These are phyloP conservation scores for Blepharisma stoltei DNA, from an alignment of 73 alveolate species.

Conservation along the genomic window DNA sequence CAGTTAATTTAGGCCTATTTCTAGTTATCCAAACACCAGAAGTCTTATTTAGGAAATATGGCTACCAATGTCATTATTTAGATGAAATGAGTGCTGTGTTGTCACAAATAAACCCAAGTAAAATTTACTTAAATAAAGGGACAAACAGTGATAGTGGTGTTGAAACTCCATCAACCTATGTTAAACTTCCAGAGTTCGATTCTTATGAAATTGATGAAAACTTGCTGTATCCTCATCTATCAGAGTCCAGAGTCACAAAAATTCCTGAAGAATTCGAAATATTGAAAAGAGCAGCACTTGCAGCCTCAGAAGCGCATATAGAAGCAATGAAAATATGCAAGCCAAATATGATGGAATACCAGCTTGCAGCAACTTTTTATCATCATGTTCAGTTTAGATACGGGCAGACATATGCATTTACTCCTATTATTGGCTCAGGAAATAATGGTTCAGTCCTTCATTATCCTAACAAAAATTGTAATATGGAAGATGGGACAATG, in stretches of 20 bases:
- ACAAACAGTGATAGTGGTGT: constrained; percentile 68
- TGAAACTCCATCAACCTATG: constrained; percentile 51
- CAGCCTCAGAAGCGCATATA: constrained; percentile 74
- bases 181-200: constrained; percentile 38
- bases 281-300: constrained; percentile 59
- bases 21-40: constrained; percentile 45
- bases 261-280: constrained; percentile 70
- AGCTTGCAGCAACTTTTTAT: constrained; percentile 57
- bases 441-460: constrained; percentile 72
- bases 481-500: constrained; percentile 59
- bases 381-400: constrained; percentile 54
- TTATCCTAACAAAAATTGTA: constrained; percentile 66
- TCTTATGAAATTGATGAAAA: constrained; percentile 57
- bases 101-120: constrained; percentile 53
- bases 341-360: constrained; percentile 72
- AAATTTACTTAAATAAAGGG: constrained; percentile 70
- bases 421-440: constrained; percentile 78
- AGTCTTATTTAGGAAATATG: constrained; percentile 53
- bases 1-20: constrained; percentile 43
- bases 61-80: constrained; percentile 51
- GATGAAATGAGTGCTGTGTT: constrained; percentile 52
- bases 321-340: constrained; percentile 60
- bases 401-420: constrained; percentile 40
- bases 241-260: constrained; percentile 72
- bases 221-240: constrained; percentile 54